Evolutionary conservation across 495 filamentous ascomycete species (phyloP), one percentile per base, ranked within the genome.

Genomic region (Xylaria curta): DNA sequence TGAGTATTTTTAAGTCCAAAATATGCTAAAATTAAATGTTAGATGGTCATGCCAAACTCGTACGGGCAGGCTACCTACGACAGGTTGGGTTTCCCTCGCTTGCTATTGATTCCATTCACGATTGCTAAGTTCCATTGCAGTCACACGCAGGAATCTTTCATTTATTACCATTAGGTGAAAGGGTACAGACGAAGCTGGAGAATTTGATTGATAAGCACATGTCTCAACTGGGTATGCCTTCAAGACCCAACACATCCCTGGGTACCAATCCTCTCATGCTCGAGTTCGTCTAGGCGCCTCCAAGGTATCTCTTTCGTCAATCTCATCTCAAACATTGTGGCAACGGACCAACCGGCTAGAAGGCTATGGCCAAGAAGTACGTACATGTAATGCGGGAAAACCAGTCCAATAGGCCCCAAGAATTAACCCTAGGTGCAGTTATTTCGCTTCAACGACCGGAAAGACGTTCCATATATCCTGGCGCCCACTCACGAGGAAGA

Each of bases 401-500:
- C 12, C 1, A 53, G 7, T 17, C 24, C 3, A 7, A 24, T 38
- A 31, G 4, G 12, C 6, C 40, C 63, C 54, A 19, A 72, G 53
- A 2, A 31, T 5, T 66, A 36, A 60, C 31, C 44, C 61, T 70
- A 17, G 24, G 3, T 42, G 36, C 66, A 97, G 91, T 84, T 98
- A 24, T 97, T 98, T 78, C 87, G 86, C 47, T 88, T 99, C 58
- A 83, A 87, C 28, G 95, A 98, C 78, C 87, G 95, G 49, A 96
- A 91, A 80, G 89, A 92, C 31, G 83, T 88, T 17, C 86, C 87
- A 21, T 93, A 91, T 69, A 81, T 99, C 33, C 87, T 99, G 21
- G 91, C 96, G 3, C 96, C 96, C 2, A 99, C 96, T 0, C 97
- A 99, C 73, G 96, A 99, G 76, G 96, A 99, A 79, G 96, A 99